Evolutionary conservation across 2,329 filamentous ascomycete genomes (phyloP).

Genomic region (Aspergillus sp.): DNA sequence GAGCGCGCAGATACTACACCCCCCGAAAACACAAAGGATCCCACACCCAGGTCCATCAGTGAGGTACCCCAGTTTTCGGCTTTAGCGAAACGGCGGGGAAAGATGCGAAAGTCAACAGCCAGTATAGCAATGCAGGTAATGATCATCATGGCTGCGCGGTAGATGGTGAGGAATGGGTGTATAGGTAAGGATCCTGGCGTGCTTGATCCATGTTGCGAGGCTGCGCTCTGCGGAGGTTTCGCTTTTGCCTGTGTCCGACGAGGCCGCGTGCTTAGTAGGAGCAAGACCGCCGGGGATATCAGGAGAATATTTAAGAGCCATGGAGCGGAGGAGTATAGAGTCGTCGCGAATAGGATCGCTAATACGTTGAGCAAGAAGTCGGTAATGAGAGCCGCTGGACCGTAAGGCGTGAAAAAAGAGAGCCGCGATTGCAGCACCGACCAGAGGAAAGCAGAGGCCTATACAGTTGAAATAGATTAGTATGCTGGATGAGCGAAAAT

Average conservation of each 20-base stretch:
- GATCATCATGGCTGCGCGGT: slow-evolving; percentile 88
- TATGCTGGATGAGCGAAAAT: slow-evolving; percentile 1
- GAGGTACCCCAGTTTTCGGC: slow-evolving; percentile 99
- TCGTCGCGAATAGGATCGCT: slow-evolving; percentile 79
- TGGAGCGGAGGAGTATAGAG: slow-evolving; percentile 75
- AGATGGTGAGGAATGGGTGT: slow-evolving; percentile 90
- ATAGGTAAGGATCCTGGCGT: slow-evolving; percentile 62
- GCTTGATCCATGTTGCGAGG: slow-evolving; percentile 22
- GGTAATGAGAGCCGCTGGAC: slow-evolving; percentile 64
- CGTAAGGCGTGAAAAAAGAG: slow-evolving; percentile 78
- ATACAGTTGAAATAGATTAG: slow-evolving; percentile 6
- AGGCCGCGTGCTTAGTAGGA: slow-evolving; percentile 50
- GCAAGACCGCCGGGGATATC: slow-evolving; percentile 65
- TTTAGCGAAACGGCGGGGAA: slow-evolving; percentile 93
- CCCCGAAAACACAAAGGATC: slow-evolving; percentile 93
- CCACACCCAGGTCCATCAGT: slow-evolving; percentile 97
- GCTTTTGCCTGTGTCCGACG: slow-evolving; percentile 33
- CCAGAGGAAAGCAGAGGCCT: slow-evolving; percentile 85
- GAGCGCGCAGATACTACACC: slow-evolving; percentile 87
- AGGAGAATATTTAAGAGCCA: slow-evolving; percentile 74
- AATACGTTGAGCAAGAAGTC: slow-evolving; percentile 88
- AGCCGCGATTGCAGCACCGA: slow-evolving; percentile 81
- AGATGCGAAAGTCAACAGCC: slow-evolving; percentile 93
- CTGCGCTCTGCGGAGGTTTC: slow-evolving; percentile 30
- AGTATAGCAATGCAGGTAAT: slow-evolving; percentile 87